Evolutionary conservation across 2,329 filamentous ascomycete species (phyloP).

Genomic region (Hymenotorrendiella dingleyae): DNA sequence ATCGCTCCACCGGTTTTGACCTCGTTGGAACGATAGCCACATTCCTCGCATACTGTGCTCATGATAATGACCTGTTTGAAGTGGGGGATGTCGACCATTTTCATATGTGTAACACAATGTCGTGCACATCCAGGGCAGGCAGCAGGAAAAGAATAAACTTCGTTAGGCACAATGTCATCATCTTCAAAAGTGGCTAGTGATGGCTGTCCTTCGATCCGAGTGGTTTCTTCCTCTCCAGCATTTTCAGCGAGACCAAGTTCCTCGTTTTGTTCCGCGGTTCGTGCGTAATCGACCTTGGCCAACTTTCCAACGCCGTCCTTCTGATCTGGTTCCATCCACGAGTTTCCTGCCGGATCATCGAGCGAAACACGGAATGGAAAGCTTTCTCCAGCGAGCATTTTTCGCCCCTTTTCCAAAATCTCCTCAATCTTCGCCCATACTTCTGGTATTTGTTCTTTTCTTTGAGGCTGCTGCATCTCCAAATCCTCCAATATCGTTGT

Average conservation of each 20-base stretch:
- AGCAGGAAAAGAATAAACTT: conserved; percentile 89
- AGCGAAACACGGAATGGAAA: conserved; percentile 86
- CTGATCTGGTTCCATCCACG: conserved; percentile 86
- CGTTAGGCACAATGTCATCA: conserved; percentile 83
- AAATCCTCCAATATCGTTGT: conserved; percentile 74
- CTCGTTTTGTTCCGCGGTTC: conserved; percentile 81
- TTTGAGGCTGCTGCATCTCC: conserved; percentile 71
- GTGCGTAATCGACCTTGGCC: conserved; percentile 75
- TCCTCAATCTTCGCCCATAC: conserved; percentile 71
- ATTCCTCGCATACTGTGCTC: conserved; percentile 86
- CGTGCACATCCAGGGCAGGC: conserved; percentile 88
- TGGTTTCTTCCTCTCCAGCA: conserved; percentile 47
- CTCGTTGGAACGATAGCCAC: conserved; percentile 92
- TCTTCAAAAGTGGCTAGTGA: conserved; percentile 39
- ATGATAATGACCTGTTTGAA: conserved; percentile 97
- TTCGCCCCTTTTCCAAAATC: conserved; percentile 65
- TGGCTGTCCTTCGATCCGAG: conserved; percentile 35
- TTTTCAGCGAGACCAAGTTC: conserved; percentile 70
- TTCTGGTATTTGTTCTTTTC: conserved; percentile 73
- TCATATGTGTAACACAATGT: conserved; percentile 88
- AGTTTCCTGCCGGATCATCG: conserved; percentile 92
- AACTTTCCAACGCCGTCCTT: conserved; percentile 81
- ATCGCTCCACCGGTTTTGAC: conserved; percentile 96
- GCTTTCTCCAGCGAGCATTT: conserved; percentile 69
- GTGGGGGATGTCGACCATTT: conserved; percentile 96